phyloP scores from a whole-genome alignment of 192 early-diverging fungal species.

The Coemansia sp. region DNA sequence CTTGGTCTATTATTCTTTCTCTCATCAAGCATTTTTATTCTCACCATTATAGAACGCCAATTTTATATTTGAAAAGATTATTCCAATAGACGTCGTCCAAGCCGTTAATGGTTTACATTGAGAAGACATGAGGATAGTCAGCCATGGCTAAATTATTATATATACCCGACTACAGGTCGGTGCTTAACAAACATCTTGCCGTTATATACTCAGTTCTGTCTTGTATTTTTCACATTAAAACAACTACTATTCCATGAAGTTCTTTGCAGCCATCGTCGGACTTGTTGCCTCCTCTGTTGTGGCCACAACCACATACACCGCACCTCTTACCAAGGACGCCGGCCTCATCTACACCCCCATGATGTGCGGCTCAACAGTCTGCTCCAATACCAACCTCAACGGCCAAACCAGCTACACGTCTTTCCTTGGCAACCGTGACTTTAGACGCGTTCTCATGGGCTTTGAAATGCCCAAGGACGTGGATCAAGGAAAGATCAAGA shows the following conservation, averaged over 20 bases:
- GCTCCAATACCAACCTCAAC: slow-evolving; percentile 24
- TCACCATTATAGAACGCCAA: too few species aligned
- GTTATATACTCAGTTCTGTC: neutral
- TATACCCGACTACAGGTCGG: too few species aligned
- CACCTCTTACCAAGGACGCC: slow-evolving; percentile 29
- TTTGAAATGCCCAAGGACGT: slow-evolving; percentile 18
- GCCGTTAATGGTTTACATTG: too few species aligned
- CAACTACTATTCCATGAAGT: slow-evolving; percentile 12
- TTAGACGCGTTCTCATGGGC: slow-evolving; percentile 36
- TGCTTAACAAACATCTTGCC: too few species aligned
- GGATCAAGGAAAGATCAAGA: slow-evolving; percentile 12
- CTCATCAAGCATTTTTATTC: too few species aligned
- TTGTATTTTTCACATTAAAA: neutral
- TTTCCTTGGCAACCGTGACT: slow-evolving; percentile 31
- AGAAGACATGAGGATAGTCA: too few species aligned
- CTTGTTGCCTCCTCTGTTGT: slow-evolving; percentile 13
- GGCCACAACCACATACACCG: slow-evolving; percentile 2
- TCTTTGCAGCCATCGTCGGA: slow-evolving; percentile 5
- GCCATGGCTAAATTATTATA: too few species aligned
- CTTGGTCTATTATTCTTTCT: too few species aligned
- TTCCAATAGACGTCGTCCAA: too few species aligned
- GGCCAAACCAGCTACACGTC: slow-evolving; percentile 25
- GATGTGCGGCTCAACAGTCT: slow-evolving; percentile 18
- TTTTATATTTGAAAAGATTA: too few species aligned
- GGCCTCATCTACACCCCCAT: slow-evolving; percentile 31